These are phyloP conservation scores for Penicillium odoratum DNA, from an alignment of 495 filamentous ascomycete species.

Conservation along the genomic window DNA sequence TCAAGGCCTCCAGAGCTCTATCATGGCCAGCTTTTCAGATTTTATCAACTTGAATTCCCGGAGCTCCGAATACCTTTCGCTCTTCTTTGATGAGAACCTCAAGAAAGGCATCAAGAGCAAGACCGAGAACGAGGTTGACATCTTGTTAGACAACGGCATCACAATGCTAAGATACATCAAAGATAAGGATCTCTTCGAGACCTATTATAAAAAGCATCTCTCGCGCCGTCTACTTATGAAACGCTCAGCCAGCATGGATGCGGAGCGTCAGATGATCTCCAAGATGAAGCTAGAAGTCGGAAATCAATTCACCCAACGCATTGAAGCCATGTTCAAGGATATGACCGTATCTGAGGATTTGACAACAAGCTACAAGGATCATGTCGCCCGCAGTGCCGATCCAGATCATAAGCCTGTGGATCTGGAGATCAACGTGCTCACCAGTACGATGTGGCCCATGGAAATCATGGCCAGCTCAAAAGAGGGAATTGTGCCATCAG, in stretches of 20 bases:
- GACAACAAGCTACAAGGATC: slow-evolving; percentile 68
- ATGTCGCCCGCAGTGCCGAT: slow-evolving; percentile 64
- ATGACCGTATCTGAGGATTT: slow-evolving; percentile 89
- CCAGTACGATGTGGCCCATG: slow-evolving; percentile 91
- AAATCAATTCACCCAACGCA: slow-evolving; percentile 86
- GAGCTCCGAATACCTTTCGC: slow-evolving; percentile 86
- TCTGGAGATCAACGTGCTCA: slow-evolving; percentile 80
- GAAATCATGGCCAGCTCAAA: slow-evolving; percentile 71
- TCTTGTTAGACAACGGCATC: slow-evolving; percentile 85
- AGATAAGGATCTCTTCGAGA: slow-evolving; percentile 94
- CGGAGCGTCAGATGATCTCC: slow-evolving; percentile 92
- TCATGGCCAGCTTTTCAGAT: slow-evolving; percentile 80
- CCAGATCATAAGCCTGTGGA: slow-evolving; percentile 69
- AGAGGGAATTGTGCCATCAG: slow-evolving; percentile 53
- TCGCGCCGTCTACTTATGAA: slow-evolving; percentile 81
- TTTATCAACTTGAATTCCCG: slow-evolving; percentile 87
- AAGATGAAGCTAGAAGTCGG: slow-evolving; percentile 96
- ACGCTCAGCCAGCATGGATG: slow-evolving; percentile 83
- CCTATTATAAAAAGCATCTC: slow-evolving; percentile 98
- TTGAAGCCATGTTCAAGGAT: slow-evolving; percentile 98
- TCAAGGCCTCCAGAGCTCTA: slow-evolving; percentile 72
- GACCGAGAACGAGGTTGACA: slow-evolving; percentile 86
- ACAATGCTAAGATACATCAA: slow-evolving; percentile 79
- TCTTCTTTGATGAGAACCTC: slow-evolving; percentile 96
- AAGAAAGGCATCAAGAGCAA: slow-evolving; percentile 92